Evolutionary conservation across 441 rosid species (phyloP).

Genomic region (Metrosideros polymorpha): DNA sequence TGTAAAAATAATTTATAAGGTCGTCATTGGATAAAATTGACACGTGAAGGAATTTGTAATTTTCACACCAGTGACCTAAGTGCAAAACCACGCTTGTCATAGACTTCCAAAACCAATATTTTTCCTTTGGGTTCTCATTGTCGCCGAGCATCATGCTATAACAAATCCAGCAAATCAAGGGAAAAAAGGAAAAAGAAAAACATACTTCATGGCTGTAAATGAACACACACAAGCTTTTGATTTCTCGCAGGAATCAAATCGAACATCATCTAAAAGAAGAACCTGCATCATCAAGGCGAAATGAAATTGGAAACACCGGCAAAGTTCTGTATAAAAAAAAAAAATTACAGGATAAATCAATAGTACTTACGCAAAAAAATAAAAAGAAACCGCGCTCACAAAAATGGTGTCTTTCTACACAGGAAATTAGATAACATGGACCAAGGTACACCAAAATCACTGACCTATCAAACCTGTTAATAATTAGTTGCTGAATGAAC

Average conservation of each 20-base stretch:
- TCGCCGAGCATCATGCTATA: too few species aligned
- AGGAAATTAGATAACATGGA: neutral
- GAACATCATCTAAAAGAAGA: neutral
- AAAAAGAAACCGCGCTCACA: neutral
- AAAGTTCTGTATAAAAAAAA: neutral
- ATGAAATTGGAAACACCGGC: neutral
- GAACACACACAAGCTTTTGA: too few species aligned
- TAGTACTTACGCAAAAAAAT: neutral
- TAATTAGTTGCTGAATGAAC: neutral
- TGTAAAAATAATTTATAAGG: neutral
- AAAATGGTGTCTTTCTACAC: neutral
- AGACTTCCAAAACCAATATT: too few species aligned
- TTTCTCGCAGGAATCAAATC: too few species aligned
- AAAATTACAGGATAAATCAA: neutral
- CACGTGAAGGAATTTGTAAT: neutral
- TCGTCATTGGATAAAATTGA: neutral
- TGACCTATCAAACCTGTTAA: neutral
- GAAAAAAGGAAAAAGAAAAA: too few species aligned
- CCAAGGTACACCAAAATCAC: neutral
- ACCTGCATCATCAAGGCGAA: neutral
- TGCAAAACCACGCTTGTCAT: too few species aligned
- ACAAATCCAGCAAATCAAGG: too few species aligned
- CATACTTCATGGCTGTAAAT: too few species aligned
- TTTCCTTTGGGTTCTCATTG: too few species aligned
- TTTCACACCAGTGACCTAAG: too few species aligned